A percentile compares a stretch with the other conserved stretches of the same genome.
Evolutionary conservation across 2,329 filamentous ascomycete genomes (phyloP).

Genomic region (Colletotrichum sp.): DNA sequence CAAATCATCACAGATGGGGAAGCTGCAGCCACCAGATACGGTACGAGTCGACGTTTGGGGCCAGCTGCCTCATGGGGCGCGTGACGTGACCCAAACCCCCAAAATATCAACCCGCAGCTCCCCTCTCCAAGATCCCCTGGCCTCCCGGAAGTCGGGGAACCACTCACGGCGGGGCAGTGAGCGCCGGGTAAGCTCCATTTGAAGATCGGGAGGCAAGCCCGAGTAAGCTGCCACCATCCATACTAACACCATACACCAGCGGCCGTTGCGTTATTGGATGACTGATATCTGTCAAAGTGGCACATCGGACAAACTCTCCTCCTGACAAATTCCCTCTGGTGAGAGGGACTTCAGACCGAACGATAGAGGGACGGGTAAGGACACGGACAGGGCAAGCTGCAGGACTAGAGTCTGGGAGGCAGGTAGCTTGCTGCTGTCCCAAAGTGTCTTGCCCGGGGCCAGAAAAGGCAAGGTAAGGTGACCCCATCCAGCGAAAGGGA

Average conservation of each 20-base stretch:
- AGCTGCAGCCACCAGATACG: background rate
- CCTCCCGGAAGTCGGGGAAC: background rate
- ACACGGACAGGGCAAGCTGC: background rate
- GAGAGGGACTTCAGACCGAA: background rate
- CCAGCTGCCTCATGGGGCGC: background rate
- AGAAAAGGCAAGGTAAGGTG: background rate
- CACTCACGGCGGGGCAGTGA: background rate
- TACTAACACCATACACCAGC: background rate
- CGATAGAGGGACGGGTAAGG: background rate
- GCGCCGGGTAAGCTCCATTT: background rate
- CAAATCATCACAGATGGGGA: constrained; percentile 2
- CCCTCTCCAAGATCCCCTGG: background rate
- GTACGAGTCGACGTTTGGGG: background rate
- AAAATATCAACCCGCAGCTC: background rate
- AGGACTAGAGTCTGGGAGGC: background rate
- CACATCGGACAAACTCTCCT: background rate
- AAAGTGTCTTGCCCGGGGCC: background rate
- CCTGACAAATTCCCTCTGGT: background rate
- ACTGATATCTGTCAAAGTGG: background rate
- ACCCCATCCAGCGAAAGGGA: background rate
- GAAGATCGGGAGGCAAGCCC: background rate
- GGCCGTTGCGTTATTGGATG: background rate
- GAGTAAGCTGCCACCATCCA: background rate
- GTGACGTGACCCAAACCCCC: background rate
- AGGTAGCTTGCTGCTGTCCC: background rate